phyloP scores from a whole-genome alignment of 2,329 filamentous ascomycete genomes.

The Neonectria sp. region DNA sequence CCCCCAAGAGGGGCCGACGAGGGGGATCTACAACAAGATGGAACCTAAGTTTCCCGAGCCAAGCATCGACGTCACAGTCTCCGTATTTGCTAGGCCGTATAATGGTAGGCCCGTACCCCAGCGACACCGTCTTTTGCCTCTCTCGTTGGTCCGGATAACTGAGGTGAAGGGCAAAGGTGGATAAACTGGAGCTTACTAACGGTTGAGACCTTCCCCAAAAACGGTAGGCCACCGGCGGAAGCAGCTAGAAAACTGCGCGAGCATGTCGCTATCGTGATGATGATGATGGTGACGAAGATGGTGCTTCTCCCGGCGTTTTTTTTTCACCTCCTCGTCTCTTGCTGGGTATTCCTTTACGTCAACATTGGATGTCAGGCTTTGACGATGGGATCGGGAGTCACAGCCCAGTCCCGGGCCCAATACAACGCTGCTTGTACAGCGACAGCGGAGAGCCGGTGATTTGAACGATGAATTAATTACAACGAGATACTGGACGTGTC shows the following conservation, averaged over 20 bases:
- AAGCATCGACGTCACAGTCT: slow-evolving; percentile 26
- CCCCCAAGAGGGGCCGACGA: neutral
- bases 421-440: neutral
- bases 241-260: slow-evolving; percentile 13
- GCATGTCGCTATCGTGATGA: neutral
- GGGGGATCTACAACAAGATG: neutral
- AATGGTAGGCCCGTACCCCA: no score
- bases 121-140: no score
- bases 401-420: neutral
- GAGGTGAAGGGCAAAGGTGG: neutral
- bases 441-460: slow-evolving; percentile 5
- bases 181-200: slow-evolving; percentile 1
- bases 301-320: neutral
- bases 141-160: slow-evolving; percentile 9
- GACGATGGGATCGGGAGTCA: neutral
- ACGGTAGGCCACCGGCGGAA: slow-evolving; percentile 24
- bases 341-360: neutral
- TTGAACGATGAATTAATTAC: slow-evolving; percentile 12
- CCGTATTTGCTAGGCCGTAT: neutral
- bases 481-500: neutral
- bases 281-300: neutral
- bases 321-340: neutral
- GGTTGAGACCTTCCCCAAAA: slow-evolving; percentile 19
- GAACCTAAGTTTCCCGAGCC: neutral
- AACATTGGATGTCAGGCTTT: neutral